Evolutionary conservation across 176 grass and related monocot species (phyloP).

Genomic region (Pontederia paniculata): DNA sequence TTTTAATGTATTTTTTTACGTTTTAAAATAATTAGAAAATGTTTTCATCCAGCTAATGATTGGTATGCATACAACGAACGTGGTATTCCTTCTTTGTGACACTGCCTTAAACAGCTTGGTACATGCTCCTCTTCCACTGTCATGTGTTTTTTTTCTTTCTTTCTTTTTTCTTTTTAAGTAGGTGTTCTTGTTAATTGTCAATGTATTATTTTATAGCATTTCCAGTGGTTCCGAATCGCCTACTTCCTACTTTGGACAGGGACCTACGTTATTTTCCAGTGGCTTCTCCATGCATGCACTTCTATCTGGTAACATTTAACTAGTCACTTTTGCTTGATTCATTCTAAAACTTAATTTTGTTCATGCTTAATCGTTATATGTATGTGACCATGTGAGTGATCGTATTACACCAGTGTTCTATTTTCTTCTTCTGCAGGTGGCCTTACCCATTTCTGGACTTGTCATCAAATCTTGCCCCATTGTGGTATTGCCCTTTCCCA

Average conservation of each 20-base stretch:
- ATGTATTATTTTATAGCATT: conserved; percentile 26
- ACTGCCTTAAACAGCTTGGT: conserved; percentile 69
- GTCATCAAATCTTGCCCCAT: conserved; percentile 36
- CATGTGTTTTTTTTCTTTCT: conserved; percentile 11
- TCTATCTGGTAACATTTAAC: conserved; percentile 49
- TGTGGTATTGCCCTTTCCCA: conserved; percentile 50
- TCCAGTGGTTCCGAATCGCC: conserved; percentile 73
- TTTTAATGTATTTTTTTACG: no score
- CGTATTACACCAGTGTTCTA: no score
- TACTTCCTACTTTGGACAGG: conserved; percentile 78
- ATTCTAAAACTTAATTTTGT: no score
- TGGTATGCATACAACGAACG: conserved; percentile 72
- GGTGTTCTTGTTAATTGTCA: no score
- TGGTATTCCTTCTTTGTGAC: conserved; percentile 62
- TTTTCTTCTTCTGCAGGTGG: conserved; percentile 46
- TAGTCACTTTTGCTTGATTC: no score
- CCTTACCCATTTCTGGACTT: conserved; percentile 94
- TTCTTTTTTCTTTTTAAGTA: neutral
- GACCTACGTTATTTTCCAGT: conserved; percentile 57
- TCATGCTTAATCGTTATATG: no score
- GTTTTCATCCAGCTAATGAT: conserved; percentile 41
- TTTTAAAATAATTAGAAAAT: no score
- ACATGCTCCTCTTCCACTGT: no score
- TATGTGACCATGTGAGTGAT: no score
- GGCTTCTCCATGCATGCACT: conserved; percentile 53